Evolutionary conservation across 2,329 filamentous ascomycete genomes (phyloP).

Genomic region (Colletotrichum sp.): DNA sequence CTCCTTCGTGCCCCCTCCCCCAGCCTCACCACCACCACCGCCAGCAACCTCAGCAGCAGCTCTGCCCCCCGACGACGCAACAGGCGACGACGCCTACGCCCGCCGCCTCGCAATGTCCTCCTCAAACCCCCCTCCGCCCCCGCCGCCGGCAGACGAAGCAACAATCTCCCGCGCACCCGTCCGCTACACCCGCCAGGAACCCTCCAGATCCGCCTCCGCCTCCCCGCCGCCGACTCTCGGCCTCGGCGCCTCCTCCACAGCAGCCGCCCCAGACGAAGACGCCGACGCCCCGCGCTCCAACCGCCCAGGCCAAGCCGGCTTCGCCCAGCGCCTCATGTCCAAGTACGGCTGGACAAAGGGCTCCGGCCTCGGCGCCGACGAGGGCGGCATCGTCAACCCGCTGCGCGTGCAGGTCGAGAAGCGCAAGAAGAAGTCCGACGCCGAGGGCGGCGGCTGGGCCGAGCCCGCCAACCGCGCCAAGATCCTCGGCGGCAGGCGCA

Average conservation of each 20-base stretch:
- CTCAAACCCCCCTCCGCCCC: constrained; percentile 34
- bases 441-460: constrained; percentile 79
- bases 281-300: constrained; percentile 57
- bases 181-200: constrained; percentile 60
- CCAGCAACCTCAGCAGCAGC: constrained; percentile 51
- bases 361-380: constrained; percentile 81
- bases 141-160: constrained; percentile 47
- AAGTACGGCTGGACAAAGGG: constrained; percentile 96
- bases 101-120: constrained; percentile 64
- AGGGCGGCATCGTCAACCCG: constrained; percentile 83
- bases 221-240: constrained; percentile 54
- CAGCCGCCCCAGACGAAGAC: constrained; percentile 31
- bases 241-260: constrained; percentile 41
- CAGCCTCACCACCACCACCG: constrained; percentile 46
- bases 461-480: constrained; percentile 74
- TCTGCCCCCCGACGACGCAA: constrained; percentile 59
- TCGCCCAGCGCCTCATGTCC: constrained; percentile 86
- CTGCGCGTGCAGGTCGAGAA: constrained; percentile 87
- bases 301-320: constrained; percentile 81
- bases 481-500: constrained; percentile 79
- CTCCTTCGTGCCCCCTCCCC: constrained; percentile 62
- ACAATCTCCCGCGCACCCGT: constrained; percentile 82
- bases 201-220: constrained; percentile 42
- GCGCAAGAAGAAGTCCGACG: constrained; percentile 78
- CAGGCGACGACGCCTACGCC: constrained; percentile 73